phyloP scores from a whole-genome alignment of 371 early-diverging fungal genomes.

The Paraphysoderma sedebokerense region DNA sequence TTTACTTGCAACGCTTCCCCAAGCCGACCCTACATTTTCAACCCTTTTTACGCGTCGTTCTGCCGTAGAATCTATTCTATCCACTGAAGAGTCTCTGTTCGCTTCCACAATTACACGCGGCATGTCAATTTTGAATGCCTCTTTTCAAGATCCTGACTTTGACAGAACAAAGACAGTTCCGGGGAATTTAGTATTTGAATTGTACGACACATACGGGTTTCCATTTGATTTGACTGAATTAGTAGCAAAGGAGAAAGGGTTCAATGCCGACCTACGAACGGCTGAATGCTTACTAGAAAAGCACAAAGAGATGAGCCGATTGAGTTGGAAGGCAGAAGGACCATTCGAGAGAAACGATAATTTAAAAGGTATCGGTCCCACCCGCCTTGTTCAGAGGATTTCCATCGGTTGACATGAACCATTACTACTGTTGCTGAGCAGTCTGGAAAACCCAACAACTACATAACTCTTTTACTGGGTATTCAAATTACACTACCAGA shows the following conservation, averaged over 20 bases:
- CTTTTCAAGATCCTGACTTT: conserved; percentile 26
- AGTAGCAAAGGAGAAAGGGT: conserved; percentile 51
- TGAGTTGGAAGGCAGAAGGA: conserved; percentile 28
- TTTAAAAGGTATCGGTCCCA: not conserved
- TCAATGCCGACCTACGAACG: conserved; percentile 39
- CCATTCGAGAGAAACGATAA: not conserved
- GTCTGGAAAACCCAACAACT: too few relatives aligned
- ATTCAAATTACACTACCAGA: not conserved
- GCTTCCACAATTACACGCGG: conserved; percentile 43
- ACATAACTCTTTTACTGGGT: not conserved
- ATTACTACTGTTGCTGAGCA: too few relatives aligned
- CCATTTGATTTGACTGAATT: conserved; percentile 50
- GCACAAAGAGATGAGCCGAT: conserved; percentile 29
- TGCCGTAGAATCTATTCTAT: conserved; percentile 31
- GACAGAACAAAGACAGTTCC: conserved; percentile 18
- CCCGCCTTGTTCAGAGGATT: not conserved
- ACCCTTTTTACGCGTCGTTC: conserved; percentile 32
- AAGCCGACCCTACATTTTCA: conserved; percentile 33
- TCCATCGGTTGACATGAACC: too few relatives aligned
- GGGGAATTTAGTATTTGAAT: conserved; percentile 36
- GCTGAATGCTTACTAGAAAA: conserved; percentile 32
- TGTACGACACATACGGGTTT: conserved; percentile 62
- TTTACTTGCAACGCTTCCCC: conserved; percentile 28
- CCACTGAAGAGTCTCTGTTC: conserved; percentile 49
- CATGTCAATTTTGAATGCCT: conserved; percentile 30